Base-by-base conservation (phyloP, 257 asterid species). In the Solanum verrucosum region DNA sequence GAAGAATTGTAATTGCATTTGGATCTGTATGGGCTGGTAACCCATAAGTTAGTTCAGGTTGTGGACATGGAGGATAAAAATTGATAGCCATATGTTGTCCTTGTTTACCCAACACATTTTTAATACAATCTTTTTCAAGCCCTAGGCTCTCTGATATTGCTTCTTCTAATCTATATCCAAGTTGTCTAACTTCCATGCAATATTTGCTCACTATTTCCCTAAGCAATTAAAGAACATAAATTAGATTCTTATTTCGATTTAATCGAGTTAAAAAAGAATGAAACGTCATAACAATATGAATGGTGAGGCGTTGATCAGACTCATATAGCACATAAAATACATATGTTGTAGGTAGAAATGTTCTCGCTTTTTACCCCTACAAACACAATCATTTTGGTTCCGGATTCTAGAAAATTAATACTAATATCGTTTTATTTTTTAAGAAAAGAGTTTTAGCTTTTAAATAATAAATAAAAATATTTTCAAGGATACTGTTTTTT, bases 41-140 rank as follows among this genome's bases (percentile, higher is more conserved):
- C 16, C 99, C 99, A 7, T 88, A 95, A 4, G 99, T 95, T 38
- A 96, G 90, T 27, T 95, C 96, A 1, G 99, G 99, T 88, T 95
- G 87, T 1, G 99, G 99, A 87, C 99, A 96, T 4, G 96, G 93
- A 1, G 99, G 98, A 85, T 96, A 96, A 63, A 91, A 95, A 88
- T 96, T 96, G 67, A 96, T 37, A 27, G 99, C 98, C 98, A 95
- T 95, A 79, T 96, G 99, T 78, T 96, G 99, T 12, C 98, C 98
- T 88, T 95, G 99, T 31, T 94, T 96, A 70, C 99, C 98, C 79
- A 95, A 29, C 11, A 89, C 91, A 11, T 88, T 75, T 91, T 93
- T 93, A 29, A 97, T 92, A 86, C 87, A 84, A 40, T 92, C 94
- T 46, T 92, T 93, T 3, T 92, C 93, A 4, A 97, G 92, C 71